A percentile compares a stretch with the other conserved stretches of the same genome.
phyloP scores from a whole-genome alignment of 2,329 filamentous ascomycete genomes.

The Metarhizium brunneum region DNA sequence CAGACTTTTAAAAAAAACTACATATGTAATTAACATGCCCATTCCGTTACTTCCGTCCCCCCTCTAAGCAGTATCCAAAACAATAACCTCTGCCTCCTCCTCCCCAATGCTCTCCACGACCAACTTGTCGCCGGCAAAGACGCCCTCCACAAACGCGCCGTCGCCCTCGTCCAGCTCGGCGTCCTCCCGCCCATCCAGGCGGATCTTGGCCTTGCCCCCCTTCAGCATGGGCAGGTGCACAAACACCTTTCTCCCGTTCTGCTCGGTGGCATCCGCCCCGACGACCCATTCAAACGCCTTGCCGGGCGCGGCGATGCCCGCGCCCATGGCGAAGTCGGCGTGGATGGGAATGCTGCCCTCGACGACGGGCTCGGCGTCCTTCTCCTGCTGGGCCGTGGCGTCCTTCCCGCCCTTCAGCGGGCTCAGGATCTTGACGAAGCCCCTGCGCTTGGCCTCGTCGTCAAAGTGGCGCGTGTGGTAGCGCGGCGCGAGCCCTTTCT shows the following conservation, averaged over 20 bases:
- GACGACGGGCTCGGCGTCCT: slow-evolving; percentile 50
- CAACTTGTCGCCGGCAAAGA: slow-evolving; percentile 56
- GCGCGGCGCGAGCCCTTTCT: slow-evolving; percentile 57
- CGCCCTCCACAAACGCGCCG: slow-evolving; percentile 62
- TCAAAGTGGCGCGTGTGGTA: slow-evolving; percentile 69
- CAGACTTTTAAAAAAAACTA: neutral
- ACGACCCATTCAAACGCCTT: slow-evolving; percentile 62
- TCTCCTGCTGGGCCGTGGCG: slow-evolving; percentile 54
- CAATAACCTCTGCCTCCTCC: slow-evolving; percentile 59
- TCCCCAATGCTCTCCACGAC: slow-evolving; percentile 59
- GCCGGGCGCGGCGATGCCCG: slow-evolving; percentile 59
- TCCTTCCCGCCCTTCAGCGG: slow-evolving; percentile 58
- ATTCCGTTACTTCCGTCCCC: neutral
- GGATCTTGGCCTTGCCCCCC: slow-evolving; percentile 62
- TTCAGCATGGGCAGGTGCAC: slow-evolving; percentile 76
- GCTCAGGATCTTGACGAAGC: slow-evolving; percentile 67
- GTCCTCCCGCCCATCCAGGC: slow-evolving; percentile 56
- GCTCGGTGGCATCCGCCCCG: slow-evolving; percentile 46
- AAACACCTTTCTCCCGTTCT: slow-evolving; percentile 61
- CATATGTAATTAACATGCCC: neutral
- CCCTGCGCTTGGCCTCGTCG: slow-evolving; percentile 63
- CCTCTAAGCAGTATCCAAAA: slow-evolving; percentile 51
- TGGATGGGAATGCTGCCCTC: slow-evolving; percentile 71
- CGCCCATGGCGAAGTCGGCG: slow-evolving; percentile 76
- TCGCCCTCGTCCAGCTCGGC: slow-evolving; percentile 64